Evolutionary conservation across 257 asterid genomes (phyloP).

Genomic region (Penstemon davidsonii): DNA sequence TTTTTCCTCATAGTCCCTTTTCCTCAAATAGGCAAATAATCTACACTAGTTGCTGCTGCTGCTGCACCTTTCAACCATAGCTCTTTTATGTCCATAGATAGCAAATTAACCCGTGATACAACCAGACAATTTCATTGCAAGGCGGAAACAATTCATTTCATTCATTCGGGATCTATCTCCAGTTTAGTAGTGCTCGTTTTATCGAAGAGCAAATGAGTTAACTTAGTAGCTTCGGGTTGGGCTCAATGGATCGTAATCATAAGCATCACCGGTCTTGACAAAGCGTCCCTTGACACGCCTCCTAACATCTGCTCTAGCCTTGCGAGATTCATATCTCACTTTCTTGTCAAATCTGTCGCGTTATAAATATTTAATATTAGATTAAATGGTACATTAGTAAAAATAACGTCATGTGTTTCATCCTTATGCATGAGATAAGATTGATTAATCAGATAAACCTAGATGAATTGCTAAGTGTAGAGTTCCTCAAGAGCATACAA

Average conservation of each 20-base stretch:
- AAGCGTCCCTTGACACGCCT: constrained; percentile 95
- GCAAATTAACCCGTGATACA: constrained; percentile 19
- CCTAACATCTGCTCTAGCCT: constrained; percentile 95
- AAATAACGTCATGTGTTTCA: background rate
- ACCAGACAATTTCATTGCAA: constrained; percentile 22
- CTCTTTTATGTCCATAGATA: background rate
- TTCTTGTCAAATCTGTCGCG: constrained; percentile 75
- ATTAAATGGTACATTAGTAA: background rate
- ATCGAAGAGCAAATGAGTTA: constrained; percentile 7
- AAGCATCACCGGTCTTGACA: constrained; percentile 70
- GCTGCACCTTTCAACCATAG: constrained; percentile 5
- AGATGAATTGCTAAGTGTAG: too few relatives aligned
- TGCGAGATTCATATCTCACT: constrained; percentile 89
- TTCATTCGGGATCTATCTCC: constrained; percentile 11
- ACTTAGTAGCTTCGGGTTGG: constrained; percentile 55
- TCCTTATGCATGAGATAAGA: background rate
- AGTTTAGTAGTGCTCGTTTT: constrained; percentile 17
- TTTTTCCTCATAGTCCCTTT: constrained; percentile 4
- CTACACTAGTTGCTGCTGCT: constrained; percentile 23
- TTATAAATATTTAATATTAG: too few relatives aligned
- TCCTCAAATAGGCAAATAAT: constrained; percentile 3
- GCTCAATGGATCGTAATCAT: constrained; percentile 56
- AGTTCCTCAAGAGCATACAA: too few relatives aligned
- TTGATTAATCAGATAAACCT: too few relatives aligned
- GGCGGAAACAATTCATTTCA: constrained; percentile 13